A percentile compares a stretch with the other conserved stretches of the same genome.
phyloP scores from a whole-genome alignment of 139 green algal species.

The Chlamydomonas incerta region DNA sequence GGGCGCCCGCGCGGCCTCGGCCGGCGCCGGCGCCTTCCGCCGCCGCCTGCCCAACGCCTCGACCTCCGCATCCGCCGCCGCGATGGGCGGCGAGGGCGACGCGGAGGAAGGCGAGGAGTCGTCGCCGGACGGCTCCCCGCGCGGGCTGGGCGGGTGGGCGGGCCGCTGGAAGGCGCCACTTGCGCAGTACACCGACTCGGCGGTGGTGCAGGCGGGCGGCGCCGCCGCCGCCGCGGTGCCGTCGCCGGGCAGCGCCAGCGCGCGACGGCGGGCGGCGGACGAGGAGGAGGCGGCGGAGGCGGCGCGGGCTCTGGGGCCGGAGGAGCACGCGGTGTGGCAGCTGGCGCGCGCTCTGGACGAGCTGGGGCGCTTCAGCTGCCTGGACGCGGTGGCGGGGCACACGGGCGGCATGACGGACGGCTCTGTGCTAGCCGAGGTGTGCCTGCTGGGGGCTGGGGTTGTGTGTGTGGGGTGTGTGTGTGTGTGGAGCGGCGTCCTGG shows the following conservation, averaged over 20 bases:
- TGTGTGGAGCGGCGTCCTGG: too few relatives aligned
- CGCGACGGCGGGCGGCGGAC: background rate
- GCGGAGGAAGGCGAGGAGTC: background rate
- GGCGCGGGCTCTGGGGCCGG: background rate
- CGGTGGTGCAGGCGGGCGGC: too few relatives aligned
- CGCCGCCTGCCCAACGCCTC: too few relatives aligned
- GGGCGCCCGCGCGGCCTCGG: background rate
- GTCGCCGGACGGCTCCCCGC: background rate
- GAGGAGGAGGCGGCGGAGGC: background rate
- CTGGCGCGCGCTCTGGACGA: slow-evolving; percentile 24
- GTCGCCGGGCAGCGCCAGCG: too few relatives aligned
- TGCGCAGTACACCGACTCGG: too few relatives aligned
- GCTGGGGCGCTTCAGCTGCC: slow-evolving; percentile 13
- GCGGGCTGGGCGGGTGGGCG: slow-evolving; percentile 6
- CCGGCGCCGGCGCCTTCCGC: background rate
- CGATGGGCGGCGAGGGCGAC: background rate
- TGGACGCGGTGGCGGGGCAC: background rate
- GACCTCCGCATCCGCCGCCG: too few relatives aligned
- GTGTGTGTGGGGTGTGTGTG: background rate
- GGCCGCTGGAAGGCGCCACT: background rate
- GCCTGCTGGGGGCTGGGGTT: background rate
- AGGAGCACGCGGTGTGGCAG: slow-evolving; percentile 23
- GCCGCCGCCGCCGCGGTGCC: too few relatives aligned
- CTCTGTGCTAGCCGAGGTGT: slow-evolving; percentile 13
- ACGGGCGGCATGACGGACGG: background rate